Base-by-base conservation (phyloP, 495 filamentous ascomycete genomes). In the Aspergillus ostianus region DNA sequence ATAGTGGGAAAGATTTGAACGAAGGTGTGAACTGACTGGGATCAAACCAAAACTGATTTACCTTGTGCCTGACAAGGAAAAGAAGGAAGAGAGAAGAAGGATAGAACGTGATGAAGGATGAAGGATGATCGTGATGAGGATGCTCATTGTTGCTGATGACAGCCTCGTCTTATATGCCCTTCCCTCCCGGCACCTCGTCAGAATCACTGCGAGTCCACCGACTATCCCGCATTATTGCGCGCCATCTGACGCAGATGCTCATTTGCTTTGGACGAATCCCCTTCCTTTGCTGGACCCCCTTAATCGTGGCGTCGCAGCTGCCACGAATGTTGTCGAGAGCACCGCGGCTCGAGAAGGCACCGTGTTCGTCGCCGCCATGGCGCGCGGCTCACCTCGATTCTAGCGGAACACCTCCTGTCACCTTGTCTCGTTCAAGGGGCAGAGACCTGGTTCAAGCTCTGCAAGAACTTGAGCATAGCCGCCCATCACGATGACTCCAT, bases 201-300 rank as follows among this genome's bases (percentile, higher is more conserved):
- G 18, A 49, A 49, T 13, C 18, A 19, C 47, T 10, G 12, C 47
- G 21, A 53, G 21, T 2, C 27, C 20, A 3, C 4, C 50, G 50
- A 18, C 50, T 53, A 32, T 53, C 27, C 21, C 27, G 26, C 50
- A 32, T 53, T 53, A n/a, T 53, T 29, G 52, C 52, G 52, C 52
- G 52, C 52, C 17, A 54, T 54, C 52, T 54, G 52, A 54, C 44
- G 52, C 52, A 54, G 13, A 18, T 21, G 15, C 30, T 44, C 23
- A 23, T n/a, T 6, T 18, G 27, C 7, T 20, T 54, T 45, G 9
- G 6, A 51, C 49, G 49, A 51, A 51, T 51, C 49, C 49, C 8
- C 49, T 23, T n/a, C 20, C 6, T 5, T 29, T 10, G 27, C 30
- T 36, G 15, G 13, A n/a, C 27, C 21, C 30, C n/a, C 15, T 19